These are phyloP conservation scores for Saccharomycopsis sp. DNA, from an alignment of 805 yeast genomes.

Conservation along the genomic window DNA sequence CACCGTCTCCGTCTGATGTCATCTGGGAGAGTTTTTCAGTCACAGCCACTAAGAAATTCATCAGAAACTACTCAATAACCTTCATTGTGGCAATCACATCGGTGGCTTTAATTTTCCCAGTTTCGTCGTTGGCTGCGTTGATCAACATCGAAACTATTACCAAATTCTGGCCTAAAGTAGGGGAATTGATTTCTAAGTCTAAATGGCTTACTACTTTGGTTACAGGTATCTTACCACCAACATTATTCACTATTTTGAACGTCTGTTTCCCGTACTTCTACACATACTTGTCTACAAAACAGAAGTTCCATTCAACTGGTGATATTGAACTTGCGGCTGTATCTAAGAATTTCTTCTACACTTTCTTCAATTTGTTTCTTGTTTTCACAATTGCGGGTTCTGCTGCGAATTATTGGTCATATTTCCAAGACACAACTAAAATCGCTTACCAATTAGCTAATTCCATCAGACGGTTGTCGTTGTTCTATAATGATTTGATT, in stretches of 20 bases:
- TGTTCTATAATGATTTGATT: slow-evolving; percentile 55
- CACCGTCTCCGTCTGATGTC: slow-evolving; percentile 95
- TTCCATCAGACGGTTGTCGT: slow-evolving; percentile 44
- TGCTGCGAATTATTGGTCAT: slow-evolving; percentile 51
- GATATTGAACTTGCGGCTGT: slow-evolving; percentile 53
- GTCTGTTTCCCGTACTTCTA: slow-evolving; percentile 50
- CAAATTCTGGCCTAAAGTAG: slow-evolving; percentile 54
- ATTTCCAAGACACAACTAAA: slow-evolving; percentile 51
- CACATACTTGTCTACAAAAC: slow-evolving; percentile 41
- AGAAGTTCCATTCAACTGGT: slow-evolving; percentile 50
- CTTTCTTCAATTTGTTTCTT: slow-evolving; percentile 53
- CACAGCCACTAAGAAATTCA: slow-evolving; percentile 36
- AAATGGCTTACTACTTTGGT: slow-evolving; percentile 48
- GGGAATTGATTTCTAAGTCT: slow-evolving; percentile 44
- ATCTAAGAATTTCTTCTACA: slow-evolving; percentile 52
- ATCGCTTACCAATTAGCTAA: slow-evolving; percentile 50
- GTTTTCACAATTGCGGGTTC: slow-evolving; percentile 60
- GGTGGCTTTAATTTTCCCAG: slow-evolving; percentile 47
- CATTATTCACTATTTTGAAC: slow-evolving; percentile 49
- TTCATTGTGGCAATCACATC: slow-evolving; percentile 42
- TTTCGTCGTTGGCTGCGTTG: slow-evolving; percentile 50
- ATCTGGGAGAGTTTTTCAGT: slow-evolving; percentile 87
- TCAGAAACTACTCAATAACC: slow-evolving; percentile 37
- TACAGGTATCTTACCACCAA: slow-evolving; percentile 57
- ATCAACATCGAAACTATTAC: slow-evolving; percentile 49